These are phyloP conservation scores for Rhodosporidiobolus sp. DNA, from an alignment of 768 basidiomycete genomes.

Conservation along the genomic window DNA sequence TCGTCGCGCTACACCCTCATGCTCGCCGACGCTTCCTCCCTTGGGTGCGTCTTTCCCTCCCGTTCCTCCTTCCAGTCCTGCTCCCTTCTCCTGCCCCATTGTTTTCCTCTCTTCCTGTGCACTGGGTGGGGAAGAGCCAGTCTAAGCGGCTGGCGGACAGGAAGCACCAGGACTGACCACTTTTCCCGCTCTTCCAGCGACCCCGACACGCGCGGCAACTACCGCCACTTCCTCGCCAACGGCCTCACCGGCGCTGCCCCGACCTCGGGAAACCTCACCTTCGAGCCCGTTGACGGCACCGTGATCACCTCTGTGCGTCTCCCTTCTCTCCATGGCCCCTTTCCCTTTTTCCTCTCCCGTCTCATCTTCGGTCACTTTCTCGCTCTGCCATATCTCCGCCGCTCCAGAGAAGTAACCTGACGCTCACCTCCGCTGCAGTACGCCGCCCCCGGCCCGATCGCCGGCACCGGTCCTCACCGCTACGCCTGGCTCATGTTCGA, in stretches of 20 bases:
- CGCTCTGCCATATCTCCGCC: no score
- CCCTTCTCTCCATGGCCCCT: no score
- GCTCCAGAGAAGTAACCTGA: conserved; percentile 12
- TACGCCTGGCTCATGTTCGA: conserved; percentile 42
- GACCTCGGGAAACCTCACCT: conserved; percentile 14
- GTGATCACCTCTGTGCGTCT: conserved; percentile 14
- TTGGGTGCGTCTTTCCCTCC: conserved; percentile 23
- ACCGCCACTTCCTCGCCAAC: conserved; percentile 40
- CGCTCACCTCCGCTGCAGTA: conserved; percentile 21
- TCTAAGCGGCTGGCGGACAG: no score
- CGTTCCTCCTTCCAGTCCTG: no score
- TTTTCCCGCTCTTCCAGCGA: no score
- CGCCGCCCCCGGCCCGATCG: conserved; percentile 28
- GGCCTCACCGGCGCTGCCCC: conserved; percentile 16
- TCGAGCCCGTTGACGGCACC: conserved; percentile 20
- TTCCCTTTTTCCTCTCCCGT: no score
- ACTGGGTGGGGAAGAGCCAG: no score
- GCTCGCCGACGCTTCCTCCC: conserved; percentile 36
- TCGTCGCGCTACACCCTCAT: conserved; percentile 26
- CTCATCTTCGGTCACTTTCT: no score
- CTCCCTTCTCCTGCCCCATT: no score
- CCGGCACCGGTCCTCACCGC: conserved; percentile 32
- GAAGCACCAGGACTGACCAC: no score
- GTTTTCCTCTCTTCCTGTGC: no score
- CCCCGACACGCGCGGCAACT: conserved; percentile 37